phyloP scores from a whole-genome alignment of 169 alveolate genomes.

The Plasmodium inui region DNA sequence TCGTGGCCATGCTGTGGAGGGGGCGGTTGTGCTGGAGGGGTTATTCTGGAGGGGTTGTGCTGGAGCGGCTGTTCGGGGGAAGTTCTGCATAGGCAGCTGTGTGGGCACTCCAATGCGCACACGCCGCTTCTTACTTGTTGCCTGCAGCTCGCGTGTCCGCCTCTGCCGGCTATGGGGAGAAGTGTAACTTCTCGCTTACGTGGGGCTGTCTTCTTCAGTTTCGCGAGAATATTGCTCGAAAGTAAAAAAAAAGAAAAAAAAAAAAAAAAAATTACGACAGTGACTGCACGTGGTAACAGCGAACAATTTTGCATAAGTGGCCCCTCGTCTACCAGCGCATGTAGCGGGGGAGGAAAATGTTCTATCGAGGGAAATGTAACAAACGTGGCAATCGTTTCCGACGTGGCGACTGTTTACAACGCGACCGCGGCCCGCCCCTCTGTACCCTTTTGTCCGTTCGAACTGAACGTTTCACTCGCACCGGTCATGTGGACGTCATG shows the following conservation, averaged over 20 bases:
- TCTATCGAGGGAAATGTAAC: neutral
- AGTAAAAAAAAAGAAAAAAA: neutral
- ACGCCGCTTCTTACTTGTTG: neutral
- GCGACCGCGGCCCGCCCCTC: no score
- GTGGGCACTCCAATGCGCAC: neutral
- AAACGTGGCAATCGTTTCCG: neutral
- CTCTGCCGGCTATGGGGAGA: neutral
- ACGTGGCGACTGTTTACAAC: no score
- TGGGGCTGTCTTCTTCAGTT: neutral
- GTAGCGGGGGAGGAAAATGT: neutral
- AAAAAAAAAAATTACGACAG: slow-evolving; percentile 4
- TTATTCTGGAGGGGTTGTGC: neutral
- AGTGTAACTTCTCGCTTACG: neutral
- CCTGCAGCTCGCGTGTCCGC: neutral
- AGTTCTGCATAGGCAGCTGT: neutral
- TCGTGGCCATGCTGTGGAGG: neutral
- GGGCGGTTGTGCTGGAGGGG: neutral
- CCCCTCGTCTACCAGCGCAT: neutral
- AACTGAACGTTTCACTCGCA: neutral
- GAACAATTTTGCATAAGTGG: neutral
- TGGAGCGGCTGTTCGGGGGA: neutral
- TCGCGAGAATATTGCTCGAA: neutral
- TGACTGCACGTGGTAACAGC: neutral
- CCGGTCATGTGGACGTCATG: neutral
- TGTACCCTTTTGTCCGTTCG: neutral